Percentiles rank a stretch among this genome's conserved stretches.
These are phyloP conservation scores for Echites panduratus DNA, from an alignment of 257 asterid genomes.

Conservation along the genomic window DNA sequence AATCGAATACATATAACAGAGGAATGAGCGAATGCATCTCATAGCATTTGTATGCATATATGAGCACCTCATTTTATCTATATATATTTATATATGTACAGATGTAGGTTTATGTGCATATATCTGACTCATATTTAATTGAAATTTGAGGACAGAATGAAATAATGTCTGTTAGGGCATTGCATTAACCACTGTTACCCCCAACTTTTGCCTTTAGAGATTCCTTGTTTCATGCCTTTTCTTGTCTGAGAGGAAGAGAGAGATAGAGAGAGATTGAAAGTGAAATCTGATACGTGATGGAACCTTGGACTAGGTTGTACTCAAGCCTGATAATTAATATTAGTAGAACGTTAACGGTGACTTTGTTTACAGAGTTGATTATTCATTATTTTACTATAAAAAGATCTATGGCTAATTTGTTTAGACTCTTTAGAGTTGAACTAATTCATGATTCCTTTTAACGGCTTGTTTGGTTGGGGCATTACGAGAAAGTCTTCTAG, in stretches of 20 bases:
- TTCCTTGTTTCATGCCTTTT: neutral
- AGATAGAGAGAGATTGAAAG: slow-evolving; percentile 29
- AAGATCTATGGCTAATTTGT: too few relatives aligned
- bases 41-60: neutral
- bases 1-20: too few relatives aligned
- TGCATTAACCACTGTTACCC: slow-evolving; percentile 6
- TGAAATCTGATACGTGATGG: slow-evolving; percentile 40
- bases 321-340: slow-evolving; percentile 12
- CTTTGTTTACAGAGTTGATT: too few relatives aligned
- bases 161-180: slow-evolving; percentile 8
- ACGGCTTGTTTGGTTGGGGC: too few relatives aligned
- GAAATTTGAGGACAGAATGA: neutral
- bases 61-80: slow-evolving; percentile 2
- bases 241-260: neutral
- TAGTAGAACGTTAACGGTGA: neutral
- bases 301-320: slow-evolving; percentile 46
- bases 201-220: neutral
- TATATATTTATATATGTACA: neutral
- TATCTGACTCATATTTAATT: neutral
- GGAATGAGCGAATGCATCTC: too few relatives aligned
- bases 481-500: too few relatives aligned
- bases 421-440: too few relatives aligned
- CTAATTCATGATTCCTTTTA: too few relatives aligned
- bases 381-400: too few relatives aligned
- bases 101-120: neutral